A percentile compares a stretch with the other conserved stretches of the same genome.
These are phyloP conservation scores for Cystoderma amianthinum DNA, from an alignment of 768 basidiomycete genomes.

Conservation along the genomic window DNA sequence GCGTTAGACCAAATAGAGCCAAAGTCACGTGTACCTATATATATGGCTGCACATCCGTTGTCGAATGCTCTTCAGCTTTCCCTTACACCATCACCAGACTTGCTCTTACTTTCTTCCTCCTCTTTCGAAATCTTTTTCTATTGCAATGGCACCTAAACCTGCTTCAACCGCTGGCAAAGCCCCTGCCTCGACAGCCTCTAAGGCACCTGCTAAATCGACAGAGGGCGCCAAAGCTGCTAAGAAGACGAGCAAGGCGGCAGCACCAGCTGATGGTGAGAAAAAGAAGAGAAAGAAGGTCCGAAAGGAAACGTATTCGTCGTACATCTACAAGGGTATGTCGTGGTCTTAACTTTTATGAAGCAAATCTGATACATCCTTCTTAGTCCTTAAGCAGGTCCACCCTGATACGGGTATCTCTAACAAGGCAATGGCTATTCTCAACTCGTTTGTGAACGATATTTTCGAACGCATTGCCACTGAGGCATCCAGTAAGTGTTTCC, in stretches of 20 bases:
- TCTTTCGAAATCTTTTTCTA: no score
- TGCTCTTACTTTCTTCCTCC: slow-evolving; percentile 6
- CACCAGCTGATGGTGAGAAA: slow-evolving; percentile 67
- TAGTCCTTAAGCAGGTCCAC: slow-evolving; percentile 87
- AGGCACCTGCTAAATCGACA: slow-evolving; percentile 65
- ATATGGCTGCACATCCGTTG: slow-evolving; percentile 15
- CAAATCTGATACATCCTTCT: background rate
- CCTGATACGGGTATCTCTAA: slow-evolving; percentile 92
- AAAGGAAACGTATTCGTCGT: slow-evolving; percentile 91
- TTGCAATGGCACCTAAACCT: slow-evolving; percentile 72
- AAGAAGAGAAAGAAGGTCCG: slow-evolving; percentile 84
- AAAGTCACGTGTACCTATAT: slow-evolving; percentile 41
- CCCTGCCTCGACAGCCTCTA: slow-evolving; percentile 61
- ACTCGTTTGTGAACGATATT: slow-evolving; percentile 83
- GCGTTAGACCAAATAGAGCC: slow-evolving; percentile 34
- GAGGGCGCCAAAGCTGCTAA: slow-evolving; percentile 69
- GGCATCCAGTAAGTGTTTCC: slow-evolving; percentile 61
- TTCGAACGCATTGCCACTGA: slow-evolving; percentile 83
- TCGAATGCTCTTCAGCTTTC: slow-evolving; percentile 14
- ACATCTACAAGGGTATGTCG: slow-evolving; percentile 86
- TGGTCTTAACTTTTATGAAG: background rate
- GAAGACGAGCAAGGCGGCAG: slow-evolving; percentile 57
- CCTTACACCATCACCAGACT: slow-evolving; percentile 26
- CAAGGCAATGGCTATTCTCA: slow-evolving; percentile 80
- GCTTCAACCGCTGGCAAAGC: slow-evolving; percentile 79